A percentile compares a stretch with the other conserved stretches of the same genome.
Evolutionary conservation across 2,329 filamentous ascomycete species (phyloP).

Genomic region (Exophiala sideris): DNA sequence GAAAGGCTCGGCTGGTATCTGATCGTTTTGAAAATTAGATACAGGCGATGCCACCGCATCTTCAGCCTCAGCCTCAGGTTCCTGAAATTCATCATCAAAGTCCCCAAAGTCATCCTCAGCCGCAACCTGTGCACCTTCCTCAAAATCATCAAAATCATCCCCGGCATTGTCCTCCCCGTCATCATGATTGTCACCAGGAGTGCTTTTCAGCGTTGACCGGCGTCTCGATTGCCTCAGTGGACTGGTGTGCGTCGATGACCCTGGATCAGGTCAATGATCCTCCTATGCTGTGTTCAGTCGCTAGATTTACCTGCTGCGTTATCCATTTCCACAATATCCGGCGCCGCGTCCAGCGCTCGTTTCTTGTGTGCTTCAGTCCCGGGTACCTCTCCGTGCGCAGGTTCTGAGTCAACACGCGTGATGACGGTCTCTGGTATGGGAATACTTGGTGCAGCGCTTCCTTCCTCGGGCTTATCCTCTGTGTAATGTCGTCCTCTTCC

Average conservation of each 20-base stretch:
- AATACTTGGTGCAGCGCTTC: conserved; percentile 9
- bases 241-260: conserved; percentile 54
- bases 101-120: conserved; percentile 59
- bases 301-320: conserved; percentile 56
- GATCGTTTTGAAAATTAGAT: conserved; percentile 31
- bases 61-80: conserved; percentile 33
- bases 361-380: conserved; percentile 39
- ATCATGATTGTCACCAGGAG: conserved; percentile 25
- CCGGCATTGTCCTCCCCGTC: conserved; percentile 64
- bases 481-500: conserved; percentile 10
- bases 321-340: conserved; percentile 42
- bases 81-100: conserved; percentile 66
- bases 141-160: conserved; percentile 55
- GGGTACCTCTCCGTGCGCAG: conserved; percentile 35
- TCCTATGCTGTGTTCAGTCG: conserved; percentile 40
- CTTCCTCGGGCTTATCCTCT: conserved; percentile 1
- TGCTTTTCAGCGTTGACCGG: conserved; percentile 26
- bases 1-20: conserved; percentile 18
- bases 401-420: conserved; percentile 41
- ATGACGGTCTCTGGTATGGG: conserved; percentile 44
- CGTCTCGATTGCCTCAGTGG: conserved; percentile 34
- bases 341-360: conserved; percentile 41
- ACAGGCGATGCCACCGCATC: conserved; percentile 27
- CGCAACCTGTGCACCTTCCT: conserved; percentile 49
- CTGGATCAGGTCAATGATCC: conserved; percentile 61